These are phyloP conservation scores for Desmodesmus armatus DNA, from an alignment of 139 green algal genomes.

Conservation along the genomic window DNA sequence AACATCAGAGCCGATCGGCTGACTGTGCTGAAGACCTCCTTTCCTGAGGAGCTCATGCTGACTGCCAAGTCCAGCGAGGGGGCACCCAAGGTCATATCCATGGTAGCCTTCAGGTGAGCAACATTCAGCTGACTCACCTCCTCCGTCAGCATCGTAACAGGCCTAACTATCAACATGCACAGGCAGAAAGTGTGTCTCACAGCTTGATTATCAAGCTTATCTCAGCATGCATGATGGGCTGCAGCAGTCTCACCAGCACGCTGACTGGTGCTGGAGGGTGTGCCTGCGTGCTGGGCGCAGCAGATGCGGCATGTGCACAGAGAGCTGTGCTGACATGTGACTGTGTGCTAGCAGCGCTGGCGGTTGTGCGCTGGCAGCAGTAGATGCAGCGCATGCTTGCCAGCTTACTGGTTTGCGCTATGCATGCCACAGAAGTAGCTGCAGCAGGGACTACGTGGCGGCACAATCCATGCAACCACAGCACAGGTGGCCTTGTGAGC, in stretches of 20 bases:
- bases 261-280: background rate
- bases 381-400: too few species aligned
- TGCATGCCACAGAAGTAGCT: too few species aligned
- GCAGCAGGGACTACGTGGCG: too few species aligned
- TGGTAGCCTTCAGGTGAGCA: constrained; percentile 46
- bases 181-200: too few species aligned
- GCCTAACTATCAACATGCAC: too few species aligned
- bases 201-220: too few species aligned
- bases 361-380: too few species aligned
- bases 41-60: constrained; percentile 45
- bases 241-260: background rate
- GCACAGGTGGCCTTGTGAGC: too few species aligned
- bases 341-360: too few species aligned
- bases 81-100: constrained; percentile 28
- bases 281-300: background rate
- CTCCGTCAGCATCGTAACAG: background rate
- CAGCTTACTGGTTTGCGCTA: too few species aligned
- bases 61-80: background rate
- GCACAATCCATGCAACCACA: too few species aligned
- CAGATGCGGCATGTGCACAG: background rate
- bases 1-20: constrained; percentile 32
- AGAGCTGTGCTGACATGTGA: too few species aligned
- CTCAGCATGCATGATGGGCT: background rate
- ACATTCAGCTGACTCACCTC: background rate
- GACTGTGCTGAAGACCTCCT: constrained; percentile 40